Conservation (phyloP, 1,139 yeast genomes). For the Candida freyschussii region DNA sequence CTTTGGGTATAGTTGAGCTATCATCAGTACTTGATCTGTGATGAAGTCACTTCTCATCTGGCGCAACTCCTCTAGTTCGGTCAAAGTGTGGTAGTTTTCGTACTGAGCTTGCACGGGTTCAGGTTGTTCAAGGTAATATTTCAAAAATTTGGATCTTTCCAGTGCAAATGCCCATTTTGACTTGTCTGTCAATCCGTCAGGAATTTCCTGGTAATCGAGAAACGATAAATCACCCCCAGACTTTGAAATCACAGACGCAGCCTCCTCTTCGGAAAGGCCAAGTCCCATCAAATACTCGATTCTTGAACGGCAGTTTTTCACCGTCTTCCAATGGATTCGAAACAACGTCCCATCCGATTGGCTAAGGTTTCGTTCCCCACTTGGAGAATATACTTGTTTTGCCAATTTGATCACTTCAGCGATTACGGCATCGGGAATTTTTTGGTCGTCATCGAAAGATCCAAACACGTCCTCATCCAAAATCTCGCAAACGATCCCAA, state of each 20-base stretch:
- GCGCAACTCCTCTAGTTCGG: constrained; percentile 39
- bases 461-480: constrained; percentile 21
- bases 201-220: constrained; percentile 13
- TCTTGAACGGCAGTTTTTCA: constrained; percentile 49
- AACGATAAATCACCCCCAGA: constrained; percentile 23
- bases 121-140: constrained; percentile 26
- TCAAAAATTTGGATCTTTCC: constrained; percentile 12
- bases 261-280: constrained; percentile 42
- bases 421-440: constrained; percentile 27
- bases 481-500: constrained; percentile 33
- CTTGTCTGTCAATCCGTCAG: constrained; percentile 24
- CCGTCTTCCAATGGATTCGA: constrained; percentile 44
- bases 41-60: constrained; percentile 31
- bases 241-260: constrained; percentile 35
- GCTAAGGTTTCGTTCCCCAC: constrained; percentile 26
- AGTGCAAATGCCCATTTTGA: constrained; percentile 27
- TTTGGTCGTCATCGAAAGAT: constrained; percentile 13
- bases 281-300: constrained; percentile 40
- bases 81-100: constrained; percentile 31
- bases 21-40: constrained; percentile 42
- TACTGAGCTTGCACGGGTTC: constrained; percentile 33
- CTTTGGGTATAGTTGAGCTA: constrained; percentile 49
- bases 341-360: constrained; percentile 33
- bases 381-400: constrained; percentile 30
- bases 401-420: constrained; percentile 37